Evolutionary conservation across 2,329 filamentous ascomycete genomes (phyloP).

Genomic region (Pseudogymnoascus sp.): DNA sequence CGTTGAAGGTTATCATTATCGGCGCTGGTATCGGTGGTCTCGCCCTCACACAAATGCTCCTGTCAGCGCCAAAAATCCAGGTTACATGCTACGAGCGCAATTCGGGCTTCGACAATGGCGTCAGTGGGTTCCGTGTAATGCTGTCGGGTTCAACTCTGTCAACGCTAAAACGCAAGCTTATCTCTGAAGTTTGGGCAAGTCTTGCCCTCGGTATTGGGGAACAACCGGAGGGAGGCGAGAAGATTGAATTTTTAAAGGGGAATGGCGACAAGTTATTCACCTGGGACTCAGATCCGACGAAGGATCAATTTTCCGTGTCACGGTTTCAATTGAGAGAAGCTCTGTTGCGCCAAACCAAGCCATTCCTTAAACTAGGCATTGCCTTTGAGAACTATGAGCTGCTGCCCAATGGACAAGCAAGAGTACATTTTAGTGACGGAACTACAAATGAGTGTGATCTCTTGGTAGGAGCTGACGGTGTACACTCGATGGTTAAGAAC

Average conservation of each 20-base stretch:
- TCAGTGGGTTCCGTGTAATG: constrained; percentile 25
- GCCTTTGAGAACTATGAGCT: constrained; percentile 12
- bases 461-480: constrained; percentile 83
- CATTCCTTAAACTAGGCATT: constrained; percentile 14
- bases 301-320: constrained; percentile 23
- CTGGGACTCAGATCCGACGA: constrained; percentile 21
- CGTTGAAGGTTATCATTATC: constrained; percentile 15
- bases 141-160: constrained; percentile 22
- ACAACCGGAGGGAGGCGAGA: constrained; percentile 21
- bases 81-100: constrained; percentile 23
- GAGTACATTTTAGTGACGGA: constrained; percentile 12
- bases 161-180: constrained; percentile 21
- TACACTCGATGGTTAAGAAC: constrained; percentile 75
- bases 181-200: constrained; percentile 18
- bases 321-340: constrained; percentile 22
- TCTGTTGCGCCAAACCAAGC: constrained; percentile 18
- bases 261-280: constrained; percentile 21
- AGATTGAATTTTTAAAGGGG: constrained; percentile 22
- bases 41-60: constrained; percentile 23
- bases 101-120: constrained; percentile 15
- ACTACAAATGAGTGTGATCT: constrained; percentile 35
- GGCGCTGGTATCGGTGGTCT: constrained; percentile 24
- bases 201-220: constrained; percentile 19
- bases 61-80: constrained; percentile 16
- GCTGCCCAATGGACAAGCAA: constrained; percentile 8